These are phyloP conservation scores for Aspergillus hiratsukae DNA, from an alignment of 2,329 filamentous ascomycete species.

Conservation along the genomic window DNA sequence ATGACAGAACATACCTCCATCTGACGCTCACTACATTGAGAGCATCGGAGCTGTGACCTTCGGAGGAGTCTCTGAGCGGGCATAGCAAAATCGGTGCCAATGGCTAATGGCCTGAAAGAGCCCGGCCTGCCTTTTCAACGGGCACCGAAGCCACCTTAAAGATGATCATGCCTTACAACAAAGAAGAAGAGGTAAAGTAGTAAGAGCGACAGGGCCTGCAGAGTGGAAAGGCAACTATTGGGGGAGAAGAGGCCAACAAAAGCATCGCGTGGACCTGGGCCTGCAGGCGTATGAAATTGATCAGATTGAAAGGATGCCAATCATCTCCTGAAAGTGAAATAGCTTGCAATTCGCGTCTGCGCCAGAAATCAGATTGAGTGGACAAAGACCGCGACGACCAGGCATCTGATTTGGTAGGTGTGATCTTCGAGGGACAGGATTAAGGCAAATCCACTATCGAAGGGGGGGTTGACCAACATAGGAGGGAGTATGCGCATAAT, in stretches of 20 bases:
- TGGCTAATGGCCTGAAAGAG: not conserved
- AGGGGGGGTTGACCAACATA: not conserved
- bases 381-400: not conserved
- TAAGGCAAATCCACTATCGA: not conserved
- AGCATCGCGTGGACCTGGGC: not conserved
- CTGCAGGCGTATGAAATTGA: not conserved
- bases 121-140: not conserved
- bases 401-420: not conserved
- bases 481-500: not conserved
- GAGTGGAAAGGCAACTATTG: not conserved
- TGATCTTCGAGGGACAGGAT: not conserved
- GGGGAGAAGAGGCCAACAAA: not conserved
- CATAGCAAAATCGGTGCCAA: not conserved
- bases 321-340: not conserved
- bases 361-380: not conserved
- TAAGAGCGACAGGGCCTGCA: not conserved
- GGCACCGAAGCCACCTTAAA: not conserved
- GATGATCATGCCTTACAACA: not conserved
- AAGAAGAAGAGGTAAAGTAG: not conserved
- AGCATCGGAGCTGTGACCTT: not conserved
- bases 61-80: not conserved
- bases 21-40: not conserved
- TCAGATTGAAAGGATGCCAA: not conserved
- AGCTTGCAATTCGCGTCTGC: not conserved
- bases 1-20: not conserved